Base-by-base conservation (phyloP, 352 stramenopile genomes). In the Globisporangium megalacanthum region DNA sequence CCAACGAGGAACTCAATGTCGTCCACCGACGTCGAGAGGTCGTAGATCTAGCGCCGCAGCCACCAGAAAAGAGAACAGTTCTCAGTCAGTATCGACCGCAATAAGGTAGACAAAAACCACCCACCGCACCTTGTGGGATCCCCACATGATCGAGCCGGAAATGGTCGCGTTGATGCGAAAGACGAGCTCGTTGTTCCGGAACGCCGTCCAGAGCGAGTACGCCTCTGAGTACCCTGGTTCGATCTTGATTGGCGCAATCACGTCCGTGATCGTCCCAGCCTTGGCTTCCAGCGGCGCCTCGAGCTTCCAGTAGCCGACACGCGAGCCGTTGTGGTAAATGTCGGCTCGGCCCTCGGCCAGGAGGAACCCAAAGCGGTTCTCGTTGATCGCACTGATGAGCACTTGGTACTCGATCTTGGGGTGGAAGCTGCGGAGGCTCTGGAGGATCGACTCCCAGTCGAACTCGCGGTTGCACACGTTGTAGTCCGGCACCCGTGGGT, bases 381-480 rank as follows among this genome's bases (percentile, higher is more conserved):
- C 85, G 61, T 95, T 95, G 59, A 92, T 86, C 31, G 91, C 81
- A 37, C 85, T 95, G 59, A 91, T 84, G 48, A 95, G 60, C 49
- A 95, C 78, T 50, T 95, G 70, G 41, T 95, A 95, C 57, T 93
- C 67, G 49, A 95, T 88, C 60, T 90, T 91, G 0, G 85, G 85
- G 39, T 88, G 70, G 6, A 93, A 50, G 39, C 71, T 83, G 47
- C 73, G 64, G 45, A 95, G 66, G 47, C 85, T 95, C 53, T 84
- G 70, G 14, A 95, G 59, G 60, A 93, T 91, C 9, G 85, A 95
- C 47, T 88, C 81, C 85, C 85, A 95, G 48, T 95, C 83, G 61
- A 95, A 95, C 62, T 93, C 68, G 15, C 84, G 85, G 45, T 95
- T 95, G 77, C 85, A 95, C 19, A 95, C 83, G 52, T 93, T 90